Percentiles rank a stretch among this genome's conserved stretches.
phyloP scores from a whole-genome alignment of 345 rosid genomes.

The rapeseed (Brassica napus) region Da-Ae NC_063436.1:17521001-17521500 shows the following conservation, averaged over 20 bases:
- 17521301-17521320: not conserved
- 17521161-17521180: no score
- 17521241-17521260: not conserved
- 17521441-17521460: not conserved
- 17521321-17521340: not conserved
- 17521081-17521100: no score
- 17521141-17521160: no score
- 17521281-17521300: no score
- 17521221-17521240: not conserved
- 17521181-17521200: no score
- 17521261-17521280: not conserved
- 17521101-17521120: no score
- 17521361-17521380: not conserved
- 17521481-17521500: not conserved
- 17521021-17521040: slow-evolving; percentile 1
- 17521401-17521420: not conserved
- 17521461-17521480: not conserved
- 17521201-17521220: no score
- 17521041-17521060: slow-evolving; percentile 29
- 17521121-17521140: no score
- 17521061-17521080: no score
- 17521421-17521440: not conserved
- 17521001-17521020: slow-evolving; percentile 19
- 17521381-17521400: not conserved
- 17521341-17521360: not conserved